These are phyloP conservation scores for Fraxinus nigra DNA, from an alignment of 305 asterid species.

Conservation along the genomic window DNA sequence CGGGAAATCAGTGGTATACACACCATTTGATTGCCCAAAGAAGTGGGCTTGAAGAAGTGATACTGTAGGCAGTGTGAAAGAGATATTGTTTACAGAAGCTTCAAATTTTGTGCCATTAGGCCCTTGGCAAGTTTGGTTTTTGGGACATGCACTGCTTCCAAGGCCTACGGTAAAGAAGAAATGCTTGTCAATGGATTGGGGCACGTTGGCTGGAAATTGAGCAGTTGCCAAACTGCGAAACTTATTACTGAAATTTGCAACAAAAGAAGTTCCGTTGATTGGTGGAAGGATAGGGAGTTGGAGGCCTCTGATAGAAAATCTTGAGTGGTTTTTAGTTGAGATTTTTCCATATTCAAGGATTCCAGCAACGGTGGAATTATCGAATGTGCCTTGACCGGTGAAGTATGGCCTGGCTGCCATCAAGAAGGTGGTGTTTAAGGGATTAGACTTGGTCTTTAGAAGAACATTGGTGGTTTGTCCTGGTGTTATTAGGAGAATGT, in stretches of 20 bases:
- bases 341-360: constrained; percentile 26
- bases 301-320: constrained; percentile 24
- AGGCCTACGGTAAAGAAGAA: constrained; percentile 54
- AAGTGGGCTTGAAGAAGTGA: constrained; percentile 47
- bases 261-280: constrained; percentile 45
- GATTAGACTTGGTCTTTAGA: constrained; percentile 28
- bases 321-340: neutral
- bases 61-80: constrained; percentile 38
- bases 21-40: constrained; percentile 30
- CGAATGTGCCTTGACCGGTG: constrained; percentile 41
- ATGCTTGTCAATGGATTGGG: constrained; percentile 37
- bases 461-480: constrained; percentile 49
- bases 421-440: constrained; percentile 23
- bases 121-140: constrained; percentile 55
- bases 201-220: constrained; percentile 48
- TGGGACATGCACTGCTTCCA: constrained; percentile 51
- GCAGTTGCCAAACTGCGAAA: constrained; percentile 42
- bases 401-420: constrained; percentile 47
- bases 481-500: constrained; percentile 27
- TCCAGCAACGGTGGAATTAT: constrained; percentile 41
- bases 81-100: constrained; percentile 48
- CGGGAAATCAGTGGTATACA: constrained; percentile 48
- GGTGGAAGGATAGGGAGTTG: constrained; percentile 50
- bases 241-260: constrained; percentile 32
- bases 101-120: constrained; percentile 50